Base-by-base conservation (phyloP, 208 protist species). In the Acanthamoeba healyi region DNA sequence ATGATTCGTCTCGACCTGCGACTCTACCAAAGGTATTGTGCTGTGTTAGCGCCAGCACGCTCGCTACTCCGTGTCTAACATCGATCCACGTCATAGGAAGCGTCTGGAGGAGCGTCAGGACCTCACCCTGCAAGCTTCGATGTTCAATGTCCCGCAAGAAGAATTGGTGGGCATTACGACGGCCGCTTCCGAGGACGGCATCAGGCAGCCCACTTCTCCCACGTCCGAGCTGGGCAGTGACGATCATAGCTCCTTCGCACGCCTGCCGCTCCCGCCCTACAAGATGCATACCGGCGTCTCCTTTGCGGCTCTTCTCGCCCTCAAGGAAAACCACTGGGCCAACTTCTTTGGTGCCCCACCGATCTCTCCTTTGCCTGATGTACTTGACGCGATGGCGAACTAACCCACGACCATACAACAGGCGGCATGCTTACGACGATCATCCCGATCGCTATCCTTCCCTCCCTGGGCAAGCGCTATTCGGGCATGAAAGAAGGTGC, bases 311-410 rank as follows among this genome's bases (percentile, higher is more conserved):
- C 74, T 84, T 7, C 1, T 84, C 44, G 74, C 74, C 22, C 74
- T 84, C 42, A 84, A 84, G 74, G 74, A 84, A 36, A 84, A 84
- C 42, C 74, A 84, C 42, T 84, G 74, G 74, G 74, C 74, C 74
- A 84, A 84, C 74, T 84, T 84, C 74, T 84, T 84, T 56, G 74
- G 67, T 77, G n/a, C 14, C 5, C 58, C 26, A n/a, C n/a, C n/a
- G n/a, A n/a, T n/a, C n/a, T n/a, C n/a, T n/a, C n/a, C n/a, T n/a
- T n/a, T n/a, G n/a, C n/a, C n/a, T n/a, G n/a, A n/a, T n/a, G n/a
- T n/a, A n/a, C n/a, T n/a, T n/a, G n/a, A n/a, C n/a, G n/a, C n/a
- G n/a, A n/a, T n/a, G n/a, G n/a, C n/a, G n/a, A n/a, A n/a, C n/a
- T n/a, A n/a, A n/a, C n/a, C n/a, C n/a, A n/a, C n/a, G n/a, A n/a